Percentiles rank a stretch among this genome's conserved stretches.
Conservation (phyloP, 75 land plant species). For the Selaginella tamariscina region DNA sequence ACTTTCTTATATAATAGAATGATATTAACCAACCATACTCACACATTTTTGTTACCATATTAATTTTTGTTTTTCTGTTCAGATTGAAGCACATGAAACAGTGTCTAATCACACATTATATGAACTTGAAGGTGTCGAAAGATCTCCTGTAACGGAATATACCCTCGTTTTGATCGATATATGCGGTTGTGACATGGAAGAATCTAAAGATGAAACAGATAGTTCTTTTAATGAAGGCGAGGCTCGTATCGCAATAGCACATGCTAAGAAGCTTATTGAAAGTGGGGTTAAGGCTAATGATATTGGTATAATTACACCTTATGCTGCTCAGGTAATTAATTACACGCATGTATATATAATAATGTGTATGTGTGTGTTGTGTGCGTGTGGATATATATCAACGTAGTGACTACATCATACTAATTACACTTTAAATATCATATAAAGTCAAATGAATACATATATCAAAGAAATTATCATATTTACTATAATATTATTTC, state of each 20-base stretch:
- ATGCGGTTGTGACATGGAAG: conserved; percentile 91
- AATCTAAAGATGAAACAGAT: conserved; percentile 89
- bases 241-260: conserved; percentile 71
- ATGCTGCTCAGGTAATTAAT: conserved; percentile 87
- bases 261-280: conserved; percentile 64
- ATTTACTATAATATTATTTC: too few species aligned
- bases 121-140: conserved; percentile 67
- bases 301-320: conserved; percentile 92
- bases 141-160: conserved; percentile 60
- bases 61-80: conserved; percentile 8
- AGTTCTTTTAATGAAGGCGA: conserved; percentile 94
- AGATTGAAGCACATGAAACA: conserved; percentile 81
- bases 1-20: too few species aligned
- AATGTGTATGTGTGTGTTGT: too few species aligned
- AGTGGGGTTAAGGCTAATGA: conserved; percentile 63
- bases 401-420: too few species aligned
- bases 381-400: too few species aligned
- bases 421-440: too few species aligned
- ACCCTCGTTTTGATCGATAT: conserved; percentile 82
- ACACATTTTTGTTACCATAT: too few species aligned
- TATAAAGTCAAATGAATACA: too few species aligned
- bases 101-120: conserved; percentile 68
- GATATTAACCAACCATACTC: too few species aligned
- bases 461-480: too few species aligned
- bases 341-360: too few species aligned